phyloP scores from a whole-genome alignment of 768 basidiomycete species.

The Suillus variegatus region DNA sequence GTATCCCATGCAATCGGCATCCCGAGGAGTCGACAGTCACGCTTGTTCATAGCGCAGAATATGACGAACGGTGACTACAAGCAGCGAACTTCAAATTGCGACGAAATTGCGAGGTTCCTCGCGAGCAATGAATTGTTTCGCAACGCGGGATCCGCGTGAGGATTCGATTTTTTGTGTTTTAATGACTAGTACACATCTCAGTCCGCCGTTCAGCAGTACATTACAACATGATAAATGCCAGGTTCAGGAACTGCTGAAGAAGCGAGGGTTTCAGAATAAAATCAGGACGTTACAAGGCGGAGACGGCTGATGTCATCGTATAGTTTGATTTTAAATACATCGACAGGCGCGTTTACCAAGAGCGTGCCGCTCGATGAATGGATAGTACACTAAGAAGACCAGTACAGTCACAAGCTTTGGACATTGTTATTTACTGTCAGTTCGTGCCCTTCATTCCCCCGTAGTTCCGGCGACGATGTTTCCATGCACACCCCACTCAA shows the following conservation, averaged over 20 bases:
- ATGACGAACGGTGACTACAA: background rate
- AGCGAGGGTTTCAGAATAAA: background rate
- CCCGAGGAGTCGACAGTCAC: background rate
- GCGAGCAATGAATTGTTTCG: background rate
- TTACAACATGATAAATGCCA: background rate
- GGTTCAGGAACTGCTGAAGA: background rate
- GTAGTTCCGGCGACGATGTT: no score
- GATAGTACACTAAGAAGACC: no score
- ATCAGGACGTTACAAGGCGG: no score
- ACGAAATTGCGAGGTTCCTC: background rate
- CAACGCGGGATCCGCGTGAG: background rate
- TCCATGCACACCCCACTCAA: no score
- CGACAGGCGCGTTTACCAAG: conserved; percentile 16
- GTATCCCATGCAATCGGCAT: background rate
- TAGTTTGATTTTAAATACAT: background rate
- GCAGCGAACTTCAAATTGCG: background rate
- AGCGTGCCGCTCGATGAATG: conserved; percentile 40
- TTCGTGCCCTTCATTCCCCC: no score
- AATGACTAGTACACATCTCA: background rate
- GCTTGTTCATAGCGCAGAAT: background rate
- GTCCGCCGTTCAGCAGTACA: background rate
- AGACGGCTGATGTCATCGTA: background rate
- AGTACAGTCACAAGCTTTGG: no score
- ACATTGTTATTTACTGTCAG: no score
- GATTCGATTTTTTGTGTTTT: background rate